Conservation (phyloP, 129 eudicot genomes). For the Logfia minima region DNA sequence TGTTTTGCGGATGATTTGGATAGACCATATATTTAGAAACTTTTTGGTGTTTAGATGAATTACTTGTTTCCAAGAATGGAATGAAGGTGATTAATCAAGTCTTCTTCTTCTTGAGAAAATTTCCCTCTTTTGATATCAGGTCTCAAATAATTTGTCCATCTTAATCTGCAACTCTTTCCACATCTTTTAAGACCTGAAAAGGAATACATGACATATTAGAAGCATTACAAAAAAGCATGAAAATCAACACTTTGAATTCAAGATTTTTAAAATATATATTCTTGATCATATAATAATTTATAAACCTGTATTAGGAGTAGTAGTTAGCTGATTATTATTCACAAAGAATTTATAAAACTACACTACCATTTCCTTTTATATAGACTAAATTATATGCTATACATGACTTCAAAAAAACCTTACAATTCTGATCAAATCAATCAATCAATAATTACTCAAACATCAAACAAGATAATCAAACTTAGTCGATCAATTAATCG, state of each 20-base stretch:
- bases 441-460: neutral
- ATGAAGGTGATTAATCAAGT: conserved; percentile 45
- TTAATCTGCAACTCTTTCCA: conserved; percentile 52
- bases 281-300: too few relatives aligned
- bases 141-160: conserved; percentile 60
- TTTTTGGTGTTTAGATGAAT: neutral
- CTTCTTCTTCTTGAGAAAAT: conserved; percentile 50
- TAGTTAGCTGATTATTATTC: too few relatives aligned
- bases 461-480: too few relatives aligned
- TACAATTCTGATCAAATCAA: too few relatives aligned
- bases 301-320: neutral
- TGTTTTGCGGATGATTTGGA: neutral
- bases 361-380: too few relatives aligned
- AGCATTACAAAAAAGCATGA: neutral
- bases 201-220: neutral
- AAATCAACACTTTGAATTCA: neutral
- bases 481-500: neutral
- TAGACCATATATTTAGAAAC: neutral
- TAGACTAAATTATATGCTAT: too few relatives aligned
- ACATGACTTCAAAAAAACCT: too few relatives aligned
- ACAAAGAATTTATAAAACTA: too few relatives aligned
- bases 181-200: conserved; percentile 49
- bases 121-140: conserved; percentile 56
- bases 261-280: neutral
- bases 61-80: conserved; percentile 57